Evolutionary conservation across 2,329 filamentous ascomycete species (phyloP).

Genomic region (Xylaria sp.): DNA sequence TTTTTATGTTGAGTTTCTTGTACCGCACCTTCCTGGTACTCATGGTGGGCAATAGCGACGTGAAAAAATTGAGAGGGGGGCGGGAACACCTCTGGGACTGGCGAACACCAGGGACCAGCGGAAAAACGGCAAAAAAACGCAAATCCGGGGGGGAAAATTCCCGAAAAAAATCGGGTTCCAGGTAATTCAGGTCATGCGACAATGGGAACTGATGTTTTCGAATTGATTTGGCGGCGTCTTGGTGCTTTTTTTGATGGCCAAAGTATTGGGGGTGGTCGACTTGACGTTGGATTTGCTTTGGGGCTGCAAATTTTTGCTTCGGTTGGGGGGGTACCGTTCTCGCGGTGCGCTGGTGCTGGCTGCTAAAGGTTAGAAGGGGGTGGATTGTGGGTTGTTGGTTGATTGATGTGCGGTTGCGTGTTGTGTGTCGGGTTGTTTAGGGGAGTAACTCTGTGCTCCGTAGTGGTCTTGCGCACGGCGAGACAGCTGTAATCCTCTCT

Average conservation of each 20-base stretch:
- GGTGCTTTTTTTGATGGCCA: slow-evolving; percentile 51
- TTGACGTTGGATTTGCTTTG: slow-evolving; percentile 54
- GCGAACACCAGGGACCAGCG: no score
- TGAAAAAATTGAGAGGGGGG: slow-evolving; percentile 25
- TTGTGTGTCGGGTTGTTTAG: neutral
- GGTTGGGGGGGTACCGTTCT: slow-evolving; percentile 5
- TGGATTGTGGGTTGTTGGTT: slow-evolving; percentile 12
- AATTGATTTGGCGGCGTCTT: slow-evolving; percentile 49
- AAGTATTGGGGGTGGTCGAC: slow-evolving; percentile 41
- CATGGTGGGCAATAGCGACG: slow-evolving; percentile 42
- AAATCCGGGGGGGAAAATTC: slow-evolving; percentile 46
- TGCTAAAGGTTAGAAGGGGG: no score
- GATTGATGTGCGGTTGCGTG: slow-evolving; percentile 13
- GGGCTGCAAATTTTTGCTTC: slow-evolving; percentile 48
- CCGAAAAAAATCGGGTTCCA: slow-evolving; percentile 58
- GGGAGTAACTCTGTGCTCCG: no score
- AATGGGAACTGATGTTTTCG: slow-evolving; percentile 46
- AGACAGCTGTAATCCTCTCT: neutral
- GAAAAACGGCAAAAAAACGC: neutral
- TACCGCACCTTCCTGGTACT: slow-evolving; percentile 67
- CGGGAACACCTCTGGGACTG: slow-evolving; percentile 23
- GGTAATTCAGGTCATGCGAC: slow-evolving; percentile 55
- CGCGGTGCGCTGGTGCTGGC: neutral
- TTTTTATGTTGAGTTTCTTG: slow-evolving; percentile 90
- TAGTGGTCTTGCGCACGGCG: neutral